A percentile compares a stretch with the other conserved stretches of the same genome.
Evolutionary conservation across 768 basidiomycete genomes (phyloP).

Genomic region (Postia placenta): DNA sequence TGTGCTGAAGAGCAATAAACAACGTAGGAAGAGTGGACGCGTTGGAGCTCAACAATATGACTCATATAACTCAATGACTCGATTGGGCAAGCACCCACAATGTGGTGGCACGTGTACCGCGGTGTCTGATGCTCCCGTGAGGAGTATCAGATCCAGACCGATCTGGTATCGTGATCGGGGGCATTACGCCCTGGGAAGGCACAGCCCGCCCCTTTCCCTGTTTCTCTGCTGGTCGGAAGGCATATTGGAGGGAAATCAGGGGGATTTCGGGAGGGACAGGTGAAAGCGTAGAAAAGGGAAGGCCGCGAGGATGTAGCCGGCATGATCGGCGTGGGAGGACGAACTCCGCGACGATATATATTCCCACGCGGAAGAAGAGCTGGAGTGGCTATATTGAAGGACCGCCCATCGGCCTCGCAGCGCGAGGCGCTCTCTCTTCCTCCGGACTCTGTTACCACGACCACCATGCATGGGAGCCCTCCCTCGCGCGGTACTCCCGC

Average conservation of each 20-base stretch:
- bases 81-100: conserved; percentile 3
- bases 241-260: too few relatives aligned
- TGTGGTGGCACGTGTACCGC: not conserved
- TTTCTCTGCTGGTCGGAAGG: not conserved
- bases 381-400: conserved; percentile 8
- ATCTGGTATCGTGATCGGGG: not conserved
- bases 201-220: not conserved
- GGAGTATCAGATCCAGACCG: not conserved
- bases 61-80: too few relatives aligned
- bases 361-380: conserved; percentile 16
- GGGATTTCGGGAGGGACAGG: not conserved
- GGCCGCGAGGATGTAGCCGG: conserved; percentile 10
- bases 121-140: conserved; percentile 1
- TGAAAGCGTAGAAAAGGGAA: not conserved
- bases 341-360: conserved; percentile 11
- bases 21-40: too few relatives aligned
- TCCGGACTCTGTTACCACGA: conserved; percentile 15
- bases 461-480: conserved; percentile 16
- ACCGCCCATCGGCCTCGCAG: conserved; percentile 8
- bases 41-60: too few relatives aligned
- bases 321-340: conserved; percentile 14
- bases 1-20: too few relatives aligned
- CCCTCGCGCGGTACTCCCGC: conserved; percentile 54
- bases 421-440: conserved; percentile 11
- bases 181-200: not conserved